Percentiles rank a stretch among this genome's conserved stretches.
These are phyloP conservation scores for Phytopythium mirpurense DNA, from an alignment of 352 stramenopile genomes.

Conservation along the genomic window DNA sequence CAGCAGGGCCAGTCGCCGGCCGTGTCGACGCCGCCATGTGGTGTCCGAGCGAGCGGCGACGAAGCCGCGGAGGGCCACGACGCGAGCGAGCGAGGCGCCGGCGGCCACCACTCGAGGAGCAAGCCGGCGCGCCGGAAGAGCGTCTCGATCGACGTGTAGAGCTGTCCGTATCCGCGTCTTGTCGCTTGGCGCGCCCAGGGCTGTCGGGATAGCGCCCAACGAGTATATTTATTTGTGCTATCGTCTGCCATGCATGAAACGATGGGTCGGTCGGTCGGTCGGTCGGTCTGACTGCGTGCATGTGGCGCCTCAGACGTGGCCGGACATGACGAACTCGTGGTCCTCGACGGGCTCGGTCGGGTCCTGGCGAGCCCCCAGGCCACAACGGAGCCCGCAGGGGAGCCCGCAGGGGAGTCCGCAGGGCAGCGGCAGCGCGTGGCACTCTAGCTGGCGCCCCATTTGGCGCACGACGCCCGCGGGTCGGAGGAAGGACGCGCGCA, in stretches of 20 bases:
- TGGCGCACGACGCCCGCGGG: conserved; percentile 1
- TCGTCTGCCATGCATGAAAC: no score
- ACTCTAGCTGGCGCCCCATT: conserved; percentile 2
- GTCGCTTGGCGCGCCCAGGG: no score
- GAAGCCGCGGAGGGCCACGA: no score
- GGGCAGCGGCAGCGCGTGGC: not conserved
- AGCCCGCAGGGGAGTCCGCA: no score
- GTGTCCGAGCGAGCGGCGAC: conserved; percentile 10
- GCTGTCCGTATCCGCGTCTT: no score
- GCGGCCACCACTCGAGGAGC: not conserved
- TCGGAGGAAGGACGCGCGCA: conserved; percentile 3
- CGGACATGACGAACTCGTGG: conserved; percentile 6
- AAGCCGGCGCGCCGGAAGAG: conserved; percentile 20
- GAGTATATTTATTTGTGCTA: no score
- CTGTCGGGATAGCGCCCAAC: no score
- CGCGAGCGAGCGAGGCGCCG: no score
- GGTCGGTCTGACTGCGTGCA: no score
- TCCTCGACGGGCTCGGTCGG: not conserved
- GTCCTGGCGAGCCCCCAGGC: no score
- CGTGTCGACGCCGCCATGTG: conserved; percentile 1
- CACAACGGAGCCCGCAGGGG: no score
- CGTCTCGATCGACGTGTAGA: conserved; percentile 27
- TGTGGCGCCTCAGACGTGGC: not conserved
- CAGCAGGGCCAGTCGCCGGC: not conserved
- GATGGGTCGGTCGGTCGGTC: no score